phyloP scores from a whole-genome alignment of 2,329 filamentous ascomycete species.

The Tympanopsis confertula region DNA sequence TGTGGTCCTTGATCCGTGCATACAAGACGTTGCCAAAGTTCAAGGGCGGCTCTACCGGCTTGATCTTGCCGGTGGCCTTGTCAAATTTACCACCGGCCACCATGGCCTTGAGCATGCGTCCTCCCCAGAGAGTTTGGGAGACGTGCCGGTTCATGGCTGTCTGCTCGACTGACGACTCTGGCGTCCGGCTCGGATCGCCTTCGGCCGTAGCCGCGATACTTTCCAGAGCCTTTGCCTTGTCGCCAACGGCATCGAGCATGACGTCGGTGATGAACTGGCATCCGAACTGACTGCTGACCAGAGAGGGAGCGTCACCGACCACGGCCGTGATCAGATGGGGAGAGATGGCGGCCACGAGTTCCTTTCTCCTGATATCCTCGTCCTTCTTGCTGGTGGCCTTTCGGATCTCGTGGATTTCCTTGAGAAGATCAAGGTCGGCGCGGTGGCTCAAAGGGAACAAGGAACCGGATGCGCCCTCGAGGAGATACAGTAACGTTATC shows the following conservation, averaged over 20 bases:
- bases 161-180: conserved; percentile 22
- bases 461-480: conserved; percentile 52
- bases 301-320: conserved; percentile 49
- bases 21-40: conserved; percentile 77
- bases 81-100: conserved; percentile 85
- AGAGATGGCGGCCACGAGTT: conserved; percentile 65
- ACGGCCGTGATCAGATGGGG: conserved; percentile 67
- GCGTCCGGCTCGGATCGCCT: conserved; percentile 34
- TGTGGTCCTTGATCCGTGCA: conserved; percentile 61
- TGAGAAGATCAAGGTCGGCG: conserved; percentile 58
- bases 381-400: conserved; percentile 89
- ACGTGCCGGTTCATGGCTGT: conserved; percentile 37
- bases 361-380: conserved; percentile 59
- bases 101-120: conserved; percentile 80
- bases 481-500: conserved; percentile 67
- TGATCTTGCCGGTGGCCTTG: conserved; percentile 55
- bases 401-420: conserved; percentile 69
- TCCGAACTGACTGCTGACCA: conserved; percentile 69
- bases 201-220: conserved; percentile 54
- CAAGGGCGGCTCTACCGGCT: conserved; percentile 63
- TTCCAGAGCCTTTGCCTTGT: conserved; percentile 63
- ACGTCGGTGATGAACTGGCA: conserved; percentile 79
- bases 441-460: conserved; percentile 51
- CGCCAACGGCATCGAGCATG: conserved; percentile 64
- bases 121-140: conserved; percentile 49